Evolutionary conservation across 2,329 filamentous ascomycete species (phyloP), one percentile per base, ranked within the genome.

Genomic region (Aspergillus japonicus): DNA sequence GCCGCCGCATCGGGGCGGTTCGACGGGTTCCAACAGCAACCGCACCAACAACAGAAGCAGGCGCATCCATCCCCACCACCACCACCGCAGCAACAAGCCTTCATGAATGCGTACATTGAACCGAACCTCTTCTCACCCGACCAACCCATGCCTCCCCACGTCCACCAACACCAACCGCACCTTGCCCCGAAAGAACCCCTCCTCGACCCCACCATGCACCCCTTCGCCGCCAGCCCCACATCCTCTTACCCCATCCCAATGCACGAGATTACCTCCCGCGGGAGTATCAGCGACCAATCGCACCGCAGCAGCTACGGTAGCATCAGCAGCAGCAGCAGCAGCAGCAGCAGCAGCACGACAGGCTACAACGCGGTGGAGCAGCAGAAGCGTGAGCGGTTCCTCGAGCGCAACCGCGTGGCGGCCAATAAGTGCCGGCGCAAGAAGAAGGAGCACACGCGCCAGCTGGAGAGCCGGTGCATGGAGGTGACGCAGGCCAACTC

Each of bases 351-450:
- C 5, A 19, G 53, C 11, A n/a, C 42, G 2, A 48, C 33, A 19
- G 39, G 39, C 1, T n/a, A 8, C 39, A 19, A 50, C 24, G 26
- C 21, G 11, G 47, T 56, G 6, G 50, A 59, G 5, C 47, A 29
- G n/a, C 54, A 53, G 10, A 81, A 81, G 64, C 78, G 80, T 8
- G 78, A 80, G 56, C 80, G 79, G 51, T 83, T 83, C 68, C 79
- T 86, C 21, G 83, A 86, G 68, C 82, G 85, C 65, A 87, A 87
- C 65, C 80, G 84, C 2, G 71, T 85, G 1, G 84, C 84, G 2
- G 84, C 84, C 5, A 83, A 82, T 69, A 87, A 86, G 65, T 87
- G 84, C 70, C 81, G 84, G n/a, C 81, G 83, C 66, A 86, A 86
- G 76, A 86, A 86, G 73, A 86, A 86, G 72, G 81, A 83, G 61